Base-by-base conservation (phyloP, 345 rosid genomes). In the Arabis alpina region DNA sequence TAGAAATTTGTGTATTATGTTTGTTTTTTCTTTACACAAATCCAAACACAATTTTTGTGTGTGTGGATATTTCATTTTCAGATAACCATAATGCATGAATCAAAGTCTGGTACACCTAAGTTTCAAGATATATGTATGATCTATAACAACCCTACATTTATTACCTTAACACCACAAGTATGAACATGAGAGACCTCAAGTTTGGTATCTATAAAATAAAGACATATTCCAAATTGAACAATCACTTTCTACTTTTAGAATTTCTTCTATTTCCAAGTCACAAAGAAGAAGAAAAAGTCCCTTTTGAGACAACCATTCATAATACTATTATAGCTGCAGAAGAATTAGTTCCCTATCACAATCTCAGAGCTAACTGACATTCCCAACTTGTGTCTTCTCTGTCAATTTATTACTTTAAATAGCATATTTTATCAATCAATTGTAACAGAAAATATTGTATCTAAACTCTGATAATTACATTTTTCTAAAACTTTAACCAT, bases 291-390 rank as follows among this genome's bases (percentile, higher is more conserved):
- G 32, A 7, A 30, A 8, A 37, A 14, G 16, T 42, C 1, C 59
- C 77, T 59, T 56, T 66, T 59, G 68, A 19, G 23, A 66, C 32
- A 73, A 32, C 54, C 61, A 66, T 58, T 24, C 60, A 51, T 37
- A 56, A 39, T 49, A 73, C 66, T 41, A 49, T 51, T 73, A 74
- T 73, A 74, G 61, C 61, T 74, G 67, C 67, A 59, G 50, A 66
- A 60, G 28, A 74, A 52, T 74, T 74, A 59, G 73, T 59, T 66
- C 56, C 73, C 55, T 52, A 52, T 74, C 73, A 66, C 72, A 66
- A 52, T 66, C 68, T 41, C 14, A 57, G 3, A 64, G 44, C 54
- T 50, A 73, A 55, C 68, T 12, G 40, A 64, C 77, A 59, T 66
- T 42, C 72, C 51, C 47, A 58, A 32, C 37, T 64, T 64, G 42